These are phyloP conservation scores for Aechmea fasciata DNA, from an alignment of 176 grass and related monocot genomes.

Conservation along the genomic window DNA sequence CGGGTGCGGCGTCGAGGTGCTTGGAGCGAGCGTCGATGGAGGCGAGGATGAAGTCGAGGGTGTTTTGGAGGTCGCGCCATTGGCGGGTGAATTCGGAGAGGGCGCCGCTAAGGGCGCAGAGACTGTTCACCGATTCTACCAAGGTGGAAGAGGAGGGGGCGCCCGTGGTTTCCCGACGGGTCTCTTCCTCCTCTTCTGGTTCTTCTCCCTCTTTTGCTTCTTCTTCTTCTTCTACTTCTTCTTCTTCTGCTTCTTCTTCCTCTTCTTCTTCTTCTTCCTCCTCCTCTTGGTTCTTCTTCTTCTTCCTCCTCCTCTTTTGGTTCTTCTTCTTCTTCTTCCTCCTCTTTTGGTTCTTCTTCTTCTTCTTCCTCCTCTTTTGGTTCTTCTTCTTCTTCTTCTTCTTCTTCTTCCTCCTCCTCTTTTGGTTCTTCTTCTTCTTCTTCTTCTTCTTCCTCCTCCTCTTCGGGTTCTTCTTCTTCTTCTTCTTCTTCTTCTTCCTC, in stretches of 20 bases:
- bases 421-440: too few species aligned
- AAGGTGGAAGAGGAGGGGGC: not conserved
- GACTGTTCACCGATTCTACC: conserved; percentile 7
- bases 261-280: conserved; percentile 36
- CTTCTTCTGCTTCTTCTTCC: too few species aligned
- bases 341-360: conserved; percentile 23
- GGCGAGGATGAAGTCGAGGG: conserved; percentile 32
- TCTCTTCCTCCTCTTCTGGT: conserved; percentile 39
- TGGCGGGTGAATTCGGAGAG: conserved; percentile 37
- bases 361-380: conserved; percentile 57
- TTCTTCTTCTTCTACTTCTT: not conserved
- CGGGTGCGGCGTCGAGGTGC: not conserved
- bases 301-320: conserved; percentile 37
- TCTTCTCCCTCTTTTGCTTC: conserved; percentile 38
- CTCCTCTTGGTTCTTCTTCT: conserved; percentile 34
- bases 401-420: not conserved
- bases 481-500: conserved; percentile 3
- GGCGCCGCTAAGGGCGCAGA: conserved; percentile 21
- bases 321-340: conserved; percentile 31
- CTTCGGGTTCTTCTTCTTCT: conserved; percentile 48
- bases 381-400: conserved; percentile 36
- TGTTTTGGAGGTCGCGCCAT: conserved; percentile 30
- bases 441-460: too few species aligned
- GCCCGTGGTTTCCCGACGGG: conserved; percentile 3
- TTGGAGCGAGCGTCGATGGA: conserved; percentile 14